These are phyloP conservation scores for Rhizopus stolonifer DNA, from an alignment of 371 early-diverging fungal species.

Conservation along the genomic window DNA sequence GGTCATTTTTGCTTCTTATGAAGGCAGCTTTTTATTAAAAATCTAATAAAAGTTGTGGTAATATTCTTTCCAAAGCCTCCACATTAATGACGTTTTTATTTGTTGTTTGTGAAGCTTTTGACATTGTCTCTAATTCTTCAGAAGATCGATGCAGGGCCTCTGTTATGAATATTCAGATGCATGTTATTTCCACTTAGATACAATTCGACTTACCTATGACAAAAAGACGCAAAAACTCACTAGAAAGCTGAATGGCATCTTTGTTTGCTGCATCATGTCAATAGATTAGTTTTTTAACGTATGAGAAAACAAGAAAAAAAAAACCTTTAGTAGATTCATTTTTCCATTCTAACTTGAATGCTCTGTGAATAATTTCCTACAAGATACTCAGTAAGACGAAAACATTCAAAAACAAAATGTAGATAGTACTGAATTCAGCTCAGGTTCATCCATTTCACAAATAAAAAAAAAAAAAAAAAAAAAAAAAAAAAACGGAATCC, in stretches of 20 bases:
- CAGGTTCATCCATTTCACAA: too few species aligned
- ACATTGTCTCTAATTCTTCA: conserved; percentile 10
- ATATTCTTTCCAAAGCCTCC: conserved; percentile 24
- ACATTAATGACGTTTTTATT: conserved; percentile 1
- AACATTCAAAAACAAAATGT: too few species aligned
- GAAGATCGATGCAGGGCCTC: conserved; percentile 28
- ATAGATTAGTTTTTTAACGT: too few species aligned
- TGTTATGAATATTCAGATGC: background rate
- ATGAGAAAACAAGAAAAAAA: background rate
- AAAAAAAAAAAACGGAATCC: too few species aligned
- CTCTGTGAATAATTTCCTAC: background rate
- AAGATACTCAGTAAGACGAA: background rate
- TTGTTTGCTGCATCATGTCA: conserved; percentile 25
- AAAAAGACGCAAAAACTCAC: conserved; percentile 37
- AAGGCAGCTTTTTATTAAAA: conserved; percentile 10
- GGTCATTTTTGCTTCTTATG: too few species aligned
- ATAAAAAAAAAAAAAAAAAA: too few species aligned
- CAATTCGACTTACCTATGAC: conserved; percentile 21
- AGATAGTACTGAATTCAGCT: too few species aligned
- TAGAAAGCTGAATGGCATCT: conserved; percentile 35
- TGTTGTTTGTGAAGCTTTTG: background rate
- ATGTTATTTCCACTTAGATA: too few species aligned
- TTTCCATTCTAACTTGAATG: conserved; percentile 8
- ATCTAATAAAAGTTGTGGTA: conserved; percentile 30
- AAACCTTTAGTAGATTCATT: conserved; percentile 11